phyloP scores from a whole-genome alignment of 208 protist genomes.

The Balamuthia mandrillaris region DNA sequence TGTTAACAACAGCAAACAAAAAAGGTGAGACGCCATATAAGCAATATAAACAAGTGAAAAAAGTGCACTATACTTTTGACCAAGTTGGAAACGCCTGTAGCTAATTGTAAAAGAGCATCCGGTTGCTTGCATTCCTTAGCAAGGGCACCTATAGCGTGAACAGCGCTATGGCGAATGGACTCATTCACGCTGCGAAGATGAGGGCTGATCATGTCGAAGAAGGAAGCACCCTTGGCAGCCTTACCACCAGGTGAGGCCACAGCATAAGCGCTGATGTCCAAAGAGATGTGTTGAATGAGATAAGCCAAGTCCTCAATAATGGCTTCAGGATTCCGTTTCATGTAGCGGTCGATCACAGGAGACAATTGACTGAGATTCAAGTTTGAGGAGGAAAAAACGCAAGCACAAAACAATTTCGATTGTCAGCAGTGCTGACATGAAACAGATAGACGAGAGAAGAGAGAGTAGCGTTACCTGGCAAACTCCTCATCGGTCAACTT shows the following conservation, averaged over 20 bases:
- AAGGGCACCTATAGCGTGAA: neutral
- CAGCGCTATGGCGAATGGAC: neutral
- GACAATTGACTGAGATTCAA: neutral
- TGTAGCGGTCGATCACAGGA: slow-evolving; percentile 19
- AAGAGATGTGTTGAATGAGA: slow-evolving; percentile 16
- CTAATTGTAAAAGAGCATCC: neutral
- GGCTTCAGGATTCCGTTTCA: slow-evolving; percentile 36
- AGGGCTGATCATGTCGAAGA: too few species aligned
- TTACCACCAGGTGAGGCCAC: neutral
- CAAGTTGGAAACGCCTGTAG: neutral
- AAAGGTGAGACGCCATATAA: too few species aligned
- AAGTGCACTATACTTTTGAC: too few species aligned
- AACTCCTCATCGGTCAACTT: slow-evolving; percentile 18
- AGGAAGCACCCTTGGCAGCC: too few species aligned
- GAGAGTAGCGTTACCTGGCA: neutral
- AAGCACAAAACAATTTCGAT: neutral
- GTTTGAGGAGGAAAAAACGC: neutral
- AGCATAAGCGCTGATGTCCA: slow-evolving; percentile 16
- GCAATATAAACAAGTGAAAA: too few species aligned
- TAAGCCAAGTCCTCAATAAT: neutral
- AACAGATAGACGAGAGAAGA: neutral
- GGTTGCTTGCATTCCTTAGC: neutral
- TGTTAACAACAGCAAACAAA: too few species aligned
- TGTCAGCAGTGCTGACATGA: neutral
- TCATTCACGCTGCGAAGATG: neutral